Evolutionary conservation across 2,329 filamentous ascomycete genomes (phyloP), one percentile per base, ranked within the genome.

Genomic region (Ramularia endophylla): DNA sequence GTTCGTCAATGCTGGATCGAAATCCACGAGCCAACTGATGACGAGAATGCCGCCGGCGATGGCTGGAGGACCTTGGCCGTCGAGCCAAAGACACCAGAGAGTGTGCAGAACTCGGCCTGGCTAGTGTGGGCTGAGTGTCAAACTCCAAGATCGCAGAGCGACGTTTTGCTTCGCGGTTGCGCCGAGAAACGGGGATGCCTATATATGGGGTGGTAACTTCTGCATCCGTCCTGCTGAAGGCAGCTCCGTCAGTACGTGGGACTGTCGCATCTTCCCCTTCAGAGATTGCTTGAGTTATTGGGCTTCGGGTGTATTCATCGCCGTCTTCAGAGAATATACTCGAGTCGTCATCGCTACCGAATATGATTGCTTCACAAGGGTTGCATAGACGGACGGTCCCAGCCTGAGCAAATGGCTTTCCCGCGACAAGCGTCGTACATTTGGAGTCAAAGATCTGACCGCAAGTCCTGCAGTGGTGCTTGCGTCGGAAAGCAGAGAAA

Each of bases 391-490:
- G 78, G 30, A 98, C 72, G 11, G 81, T 86, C 5, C 87, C 85
- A 35, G 81, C 78, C 36, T 95, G 87, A 12, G 87, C 89, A 61
- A 98, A 97, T 36, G 83, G 81, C 49, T 85, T 78, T 5, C 90
- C 92, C 5, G 87, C 78, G 17, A 97, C 87, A n/a, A 90, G 81
- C 4, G 85, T 85, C 0, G 90, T 98, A 65, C 92, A 98, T 63
- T 94, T 94, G 4, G 87, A 86, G 63, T 97, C 92, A 58, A 98
- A 98, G 32, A 98, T 98, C 58, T 94, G 94, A n/a, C 92, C 92
- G 60, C 92, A 98, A 0, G 78, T 85, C 47, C 94, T 81, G 63
- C 92, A 98, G 64, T 98, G 92, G 62, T 98, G 92, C 60, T 98
- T 98, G 51, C 92, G 80, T 44, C 92, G 79, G 60, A 97, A 97